phyloP scores from a whole-genome alignment of 306 rosid genomes.

The Ochetophila trinervis region DNA sequence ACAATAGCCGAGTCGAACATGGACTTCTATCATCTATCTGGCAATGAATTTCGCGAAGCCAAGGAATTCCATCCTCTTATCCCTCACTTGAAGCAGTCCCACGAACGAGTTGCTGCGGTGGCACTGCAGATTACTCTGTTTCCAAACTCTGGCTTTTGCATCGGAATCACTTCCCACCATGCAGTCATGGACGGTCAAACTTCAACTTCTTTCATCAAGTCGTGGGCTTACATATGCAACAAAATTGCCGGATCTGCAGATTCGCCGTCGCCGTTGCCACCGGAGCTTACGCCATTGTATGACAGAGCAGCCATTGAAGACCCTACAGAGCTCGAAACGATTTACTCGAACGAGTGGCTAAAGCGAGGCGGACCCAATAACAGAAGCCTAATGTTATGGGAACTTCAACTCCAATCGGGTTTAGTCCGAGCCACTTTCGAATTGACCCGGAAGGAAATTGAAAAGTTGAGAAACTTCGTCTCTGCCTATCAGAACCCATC shows the following conservation, averaged over 20 bases:
- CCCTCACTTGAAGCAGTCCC: conserved; percentile 32
- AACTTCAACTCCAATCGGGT: background rate
- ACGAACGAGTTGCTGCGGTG: conserved; percentile 27
- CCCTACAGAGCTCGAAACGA: conserved; percentile 12
- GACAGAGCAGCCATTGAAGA: conserved; percentile 38
- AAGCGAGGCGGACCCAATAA: conserved; percentile 9
- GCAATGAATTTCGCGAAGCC: conserved; percentile 22
- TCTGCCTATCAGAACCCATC: background rate
- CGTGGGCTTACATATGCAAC: conserved; percentile 47
- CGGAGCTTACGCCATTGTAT: conserved; percentile 37
- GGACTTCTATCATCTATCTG: conserved; percentile 25
- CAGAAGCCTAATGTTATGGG: conserved; percentile 6
- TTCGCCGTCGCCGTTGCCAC: conserved; percentile 1
- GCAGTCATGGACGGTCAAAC: conserved; percentile 50
- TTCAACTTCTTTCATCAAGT: conserved; percentile 42
- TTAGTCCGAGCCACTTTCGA: conserved; percentile 11
- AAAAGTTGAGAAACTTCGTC: background rate
- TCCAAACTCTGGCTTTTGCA: conserved; percentile 38
- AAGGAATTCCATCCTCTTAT: conserved; percentile 27
- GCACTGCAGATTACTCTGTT: conserved; percentile 52
- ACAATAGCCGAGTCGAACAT: conserved; percentile 36
- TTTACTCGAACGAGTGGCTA: conserved; percentile 9
- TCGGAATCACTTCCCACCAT: conserved; percentile 47
- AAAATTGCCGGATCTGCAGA: background rate
- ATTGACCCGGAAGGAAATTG: background rate